Conservation (phyloP, 345 rosid species). For the Trapa bicornis region DNA sequence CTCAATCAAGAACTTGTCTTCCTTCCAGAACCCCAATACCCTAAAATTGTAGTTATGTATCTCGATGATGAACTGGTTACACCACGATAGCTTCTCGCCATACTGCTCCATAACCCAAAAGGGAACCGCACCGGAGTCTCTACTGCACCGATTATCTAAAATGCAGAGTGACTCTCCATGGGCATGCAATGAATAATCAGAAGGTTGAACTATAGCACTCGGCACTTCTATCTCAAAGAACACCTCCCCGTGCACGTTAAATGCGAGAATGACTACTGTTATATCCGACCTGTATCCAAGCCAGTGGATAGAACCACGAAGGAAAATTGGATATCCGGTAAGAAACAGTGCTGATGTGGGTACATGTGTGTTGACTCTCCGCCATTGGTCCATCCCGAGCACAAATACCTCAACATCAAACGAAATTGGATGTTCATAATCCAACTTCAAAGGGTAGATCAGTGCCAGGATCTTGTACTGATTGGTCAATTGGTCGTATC, state of each 20-base stretch:
- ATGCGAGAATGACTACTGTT: conserved; percentile 8
- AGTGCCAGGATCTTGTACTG: conserved; percentile 25
- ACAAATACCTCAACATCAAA: conserved; percentile 19
- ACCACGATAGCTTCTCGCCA: conserved; percentile 14
- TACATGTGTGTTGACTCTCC: conserved; percentile 5
- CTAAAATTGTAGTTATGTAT: conserved; percentile 3
- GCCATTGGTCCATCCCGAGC: conserved; percentile 15
- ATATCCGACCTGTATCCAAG: conserved; percentile 12
- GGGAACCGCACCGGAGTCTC: neutral
- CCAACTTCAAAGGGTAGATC: neutral
- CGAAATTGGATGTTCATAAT: neutral
- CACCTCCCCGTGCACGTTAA: conserved; percentile 13
- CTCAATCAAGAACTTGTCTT: conserved; percentile 14
- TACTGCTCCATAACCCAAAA: conserved; percentile 29
- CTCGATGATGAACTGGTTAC: conserved; percentile 12
- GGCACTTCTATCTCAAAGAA: conserved; percentile 22
- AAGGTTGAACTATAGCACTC: conserved; percentile 1
- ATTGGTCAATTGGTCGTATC: conserved; percentile 12
- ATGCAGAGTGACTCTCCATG: conserved; percentile 10
- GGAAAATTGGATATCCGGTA: conserved; percentile 10
- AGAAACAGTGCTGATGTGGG: conserved; percentile 11
- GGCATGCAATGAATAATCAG: conserved; percentile 5
- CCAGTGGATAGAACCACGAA: conserved; percentile 30
- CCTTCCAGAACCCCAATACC: conserved; percentile 15
- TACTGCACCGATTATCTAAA: conserved; percentile 5